Percentiles rank a stretch among this genome's conserved stretches.
Evolutionary conservation across 306 rosid species (phyloP).

Genomic region (Corylus americana): DNA sequence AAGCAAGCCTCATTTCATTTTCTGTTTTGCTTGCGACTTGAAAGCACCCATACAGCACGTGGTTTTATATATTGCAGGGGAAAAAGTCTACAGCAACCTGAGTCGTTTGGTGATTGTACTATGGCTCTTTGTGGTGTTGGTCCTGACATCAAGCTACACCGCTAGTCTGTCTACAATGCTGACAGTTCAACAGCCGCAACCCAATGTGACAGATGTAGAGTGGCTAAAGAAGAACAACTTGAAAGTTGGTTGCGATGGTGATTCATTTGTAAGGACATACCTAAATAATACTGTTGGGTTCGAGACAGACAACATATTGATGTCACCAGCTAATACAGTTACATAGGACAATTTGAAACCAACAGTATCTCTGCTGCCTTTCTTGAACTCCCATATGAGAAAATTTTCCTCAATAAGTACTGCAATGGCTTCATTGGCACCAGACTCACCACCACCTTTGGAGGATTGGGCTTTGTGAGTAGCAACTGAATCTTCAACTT

Average conservation of each 20-base stretch:
- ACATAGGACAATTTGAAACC: slow-evolving; percentile 20
- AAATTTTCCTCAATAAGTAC: slow-evolving; percentile 51
- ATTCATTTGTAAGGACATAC: slow-evolving; percentile 36
- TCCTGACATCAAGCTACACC: slow-evolving; percentile 66
- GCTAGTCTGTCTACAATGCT: slow-evolving; percentile 68
- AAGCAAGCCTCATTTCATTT: no score
- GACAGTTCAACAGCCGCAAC: slow-evolving; percentile 37
- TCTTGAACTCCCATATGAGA: slow-evolving; percentile 59
- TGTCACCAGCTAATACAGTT: slow-evolving; percentile 25
- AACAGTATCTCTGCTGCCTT: slow-evolving; percentile 51
- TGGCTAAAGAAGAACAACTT: slow-evolving; percentile 41
- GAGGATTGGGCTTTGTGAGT: slow-evolving; percentile 78
- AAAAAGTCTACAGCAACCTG: slow-evolving; percentile 44
- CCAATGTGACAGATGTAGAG: slow-evolving; percentile 34
- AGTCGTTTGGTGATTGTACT: slow-evolving; percentile 46
- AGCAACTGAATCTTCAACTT: background rate
- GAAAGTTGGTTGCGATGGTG: slow-evolving; percentile 32
- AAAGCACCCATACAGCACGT: background rate
- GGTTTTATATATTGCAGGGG: slow-evolving; percentile 36
- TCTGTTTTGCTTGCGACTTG: no score
- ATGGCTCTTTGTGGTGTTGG: slow-evolving; percentile 61
- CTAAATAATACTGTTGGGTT: slow-evolving; percentile 16
- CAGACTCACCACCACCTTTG: slow-evolving; percentile 41
- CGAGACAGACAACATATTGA: slow-evolving; percentile 1
- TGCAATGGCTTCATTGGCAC: slow-evolving; percentile 42